Conservation (phyloP, 257 asterid species). For the Solanum appendiculatum region DNA sequence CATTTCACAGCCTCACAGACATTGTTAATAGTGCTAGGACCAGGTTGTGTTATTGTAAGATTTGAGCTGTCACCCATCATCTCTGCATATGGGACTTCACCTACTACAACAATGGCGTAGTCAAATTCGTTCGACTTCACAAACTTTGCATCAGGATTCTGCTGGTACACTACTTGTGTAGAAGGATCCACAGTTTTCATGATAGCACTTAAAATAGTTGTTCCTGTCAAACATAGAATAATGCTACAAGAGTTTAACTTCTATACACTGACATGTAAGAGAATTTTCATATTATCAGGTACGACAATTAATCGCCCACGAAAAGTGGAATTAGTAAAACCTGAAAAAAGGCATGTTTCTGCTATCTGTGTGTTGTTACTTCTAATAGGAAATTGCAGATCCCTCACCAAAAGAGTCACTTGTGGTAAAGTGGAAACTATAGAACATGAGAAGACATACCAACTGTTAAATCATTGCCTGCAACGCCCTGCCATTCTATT, state of each 20-base stretch:
- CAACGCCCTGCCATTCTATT: constrained; percentile 25
- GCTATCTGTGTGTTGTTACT: not conserved
- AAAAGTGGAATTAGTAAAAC: not conserved
- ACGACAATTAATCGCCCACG: not conserved
- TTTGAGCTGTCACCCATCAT: constrained; percentile 7
- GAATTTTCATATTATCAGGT: not conserved
- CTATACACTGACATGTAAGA: not conserved
- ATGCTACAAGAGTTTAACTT: not conserved
- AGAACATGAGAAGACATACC: not conserved
- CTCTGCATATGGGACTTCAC: constrained; percentile 13
- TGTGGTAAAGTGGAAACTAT: not conserved
- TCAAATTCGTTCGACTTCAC: not conserved
- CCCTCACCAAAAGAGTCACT: not conserved
- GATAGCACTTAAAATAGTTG: constrained; percentile 6
- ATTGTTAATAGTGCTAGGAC: constrained; percentile 6
- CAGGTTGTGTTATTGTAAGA: constrained; percentile 9
- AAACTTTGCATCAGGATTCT: constrained; percentile 1
- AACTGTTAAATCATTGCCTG: constrained; percentile 13
- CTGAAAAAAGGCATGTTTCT: not conserved
- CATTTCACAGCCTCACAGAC: constrained; percentile 7
- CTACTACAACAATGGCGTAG: constrained; percentile 13
- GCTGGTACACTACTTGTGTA: constrained; percentile 8
- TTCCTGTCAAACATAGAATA: not conserved
- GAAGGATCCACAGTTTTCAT: constrained; percentile 11
- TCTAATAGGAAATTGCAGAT: no score